phyloP scores from a whole-genome alignment of 441 rosid species.

The Arabidopsis lyrata region DNA sequence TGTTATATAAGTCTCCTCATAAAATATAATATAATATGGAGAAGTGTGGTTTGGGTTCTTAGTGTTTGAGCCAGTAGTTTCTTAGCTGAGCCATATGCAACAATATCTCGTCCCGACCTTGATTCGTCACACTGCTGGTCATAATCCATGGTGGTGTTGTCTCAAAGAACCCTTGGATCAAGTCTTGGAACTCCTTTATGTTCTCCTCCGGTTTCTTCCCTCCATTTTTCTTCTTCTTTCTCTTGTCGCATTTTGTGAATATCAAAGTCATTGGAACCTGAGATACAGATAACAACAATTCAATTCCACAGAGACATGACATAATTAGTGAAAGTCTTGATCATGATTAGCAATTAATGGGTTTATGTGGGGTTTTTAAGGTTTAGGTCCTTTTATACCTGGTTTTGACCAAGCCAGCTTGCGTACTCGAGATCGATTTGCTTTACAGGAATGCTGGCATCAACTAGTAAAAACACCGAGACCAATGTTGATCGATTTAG shows the following conservation, averaged over 20 bases:
- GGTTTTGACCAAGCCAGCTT: conserved; percentile 94
- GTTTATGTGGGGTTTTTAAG: not conserved
- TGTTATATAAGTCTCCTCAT: conserved; percentile 16
- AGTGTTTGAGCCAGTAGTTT: conserved; percentile 94
- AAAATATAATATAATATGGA: not conserved
- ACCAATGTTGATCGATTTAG: conserved; percentile 81
- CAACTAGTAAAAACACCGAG: conserved; percentile 88
- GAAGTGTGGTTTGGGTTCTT: conserved; percentile 31
- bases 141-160: conserved; percentile 95
- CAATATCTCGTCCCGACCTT: conserved; percentile 94
- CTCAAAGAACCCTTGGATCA: conserved; percentile 76
- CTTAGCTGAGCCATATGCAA: conserved; percentile 94
- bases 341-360: conserved; percentile 12
- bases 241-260: conserved; percentile 94
- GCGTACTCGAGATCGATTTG: conserved; percentile 92
- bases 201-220: conserved; percentile 89
- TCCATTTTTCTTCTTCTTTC: conserved; percentile 92
- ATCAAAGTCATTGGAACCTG: conserved; percentile 94
- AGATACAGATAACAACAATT: conserved; percentile 11
- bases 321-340: not conserved
- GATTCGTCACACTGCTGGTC: conserved; percentile 95
- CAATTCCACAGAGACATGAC: conserved; percentile 9
- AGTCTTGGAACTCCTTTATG: conserved; percentile 72
- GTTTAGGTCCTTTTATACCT: conserved; percentile 51
- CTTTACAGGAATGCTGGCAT: conserved; percentile 93